Conservation (phyloP, 2,329 filamentous ascomycete species). For the Pseudocercospora macadamiae region DNA sequence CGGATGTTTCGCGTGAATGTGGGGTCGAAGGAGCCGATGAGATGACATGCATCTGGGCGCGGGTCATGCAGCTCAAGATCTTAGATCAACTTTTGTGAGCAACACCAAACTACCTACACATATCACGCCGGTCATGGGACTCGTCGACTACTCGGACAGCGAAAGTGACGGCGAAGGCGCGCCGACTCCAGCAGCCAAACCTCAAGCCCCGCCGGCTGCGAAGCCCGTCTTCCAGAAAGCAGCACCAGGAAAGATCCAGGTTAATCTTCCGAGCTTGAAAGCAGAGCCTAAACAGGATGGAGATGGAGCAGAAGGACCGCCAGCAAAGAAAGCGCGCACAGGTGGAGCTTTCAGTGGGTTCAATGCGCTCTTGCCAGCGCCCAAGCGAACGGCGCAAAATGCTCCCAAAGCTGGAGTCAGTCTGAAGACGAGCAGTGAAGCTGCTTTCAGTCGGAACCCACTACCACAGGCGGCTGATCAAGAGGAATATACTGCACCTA, state of each 20-base stretch:
- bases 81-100: no score
- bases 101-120: no score
- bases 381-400: conserved; percentile 60
- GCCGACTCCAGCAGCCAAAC: conserved; percentile 16
- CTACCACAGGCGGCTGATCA: conserved; percentile 40
- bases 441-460: conserved; percentile 73
- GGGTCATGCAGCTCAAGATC: conserved; percentile 14
- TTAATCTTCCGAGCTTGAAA: conserved; percentile 69
- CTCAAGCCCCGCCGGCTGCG: conserved; percentile 32
- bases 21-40: background rate
- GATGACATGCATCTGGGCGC: conserved; percentile 11
- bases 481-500: conserved; percentile 21
- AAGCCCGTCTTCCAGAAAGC: conserved; percentile 43
- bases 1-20: background rate
- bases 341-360: conserved; percentile 75
- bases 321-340: conserved; percentile 71
- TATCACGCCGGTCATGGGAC: no score
- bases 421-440: conserved; percentile 80
- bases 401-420: conserved; percentile 63
- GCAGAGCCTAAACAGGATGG: conserved; percentile 43
- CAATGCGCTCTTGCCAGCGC: conserved; percentile 82
- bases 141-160: conserved; percentile 84
- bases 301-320: conserved; percentile 56
- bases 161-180: conserved; percentile 59
- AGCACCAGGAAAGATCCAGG: conserved; percentile 74